These are phyloP conservation scores for Lobosporangium transversale DNA, from an alignment of 192 early-diverging fungal genomes.

Conservation along the genomic window DNA sequence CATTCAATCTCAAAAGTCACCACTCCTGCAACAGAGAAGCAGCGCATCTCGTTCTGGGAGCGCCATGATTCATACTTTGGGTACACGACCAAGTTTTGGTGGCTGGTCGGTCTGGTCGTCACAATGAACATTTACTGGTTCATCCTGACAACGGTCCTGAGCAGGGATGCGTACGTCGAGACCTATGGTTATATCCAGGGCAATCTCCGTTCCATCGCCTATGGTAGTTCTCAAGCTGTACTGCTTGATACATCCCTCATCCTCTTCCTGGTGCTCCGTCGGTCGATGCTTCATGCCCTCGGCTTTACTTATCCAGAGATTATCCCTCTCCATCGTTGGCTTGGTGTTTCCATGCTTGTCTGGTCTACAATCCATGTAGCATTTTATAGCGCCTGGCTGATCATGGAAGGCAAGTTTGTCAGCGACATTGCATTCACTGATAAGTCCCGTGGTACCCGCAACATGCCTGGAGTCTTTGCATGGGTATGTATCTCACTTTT, in stretches of 20 bases:
- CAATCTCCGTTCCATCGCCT: slow-evolving; percentile 20
- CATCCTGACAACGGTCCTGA: slow-evolving; percentile 13
- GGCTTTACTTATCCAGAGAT: slow-evolving; percentile 42
- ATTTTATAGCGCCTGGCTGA: slow-evolving; percentile 22
- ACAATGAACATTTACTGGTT: slow-evolving; percentile 47
- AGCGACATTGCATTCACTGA: slow-evolving; percentile 39
- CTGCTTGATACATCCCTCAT: slow-evolving; percentile 46
- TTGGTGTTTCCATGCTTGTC: slow-evolving; percentile 30
- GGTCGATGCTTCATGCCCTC: slow-evolving; percentile 43
- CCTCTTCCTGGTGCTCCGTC: slow-evolving; percentile 41
- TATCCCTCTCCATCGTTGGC: slow-evolving; percentile 45
- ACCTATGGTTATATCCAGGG: neutral
- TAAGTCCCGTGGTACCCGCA: slow-evolving; percentile 34
- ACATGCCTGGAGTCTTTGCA: slow-evolving; percentile 50
- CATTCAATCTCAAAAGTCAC: slow-evolving; percentile 44
- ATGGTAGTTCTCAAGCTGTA: slow-evolving; percentile 33
- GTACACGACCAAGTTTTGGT: slow-evolving; percentile 28
- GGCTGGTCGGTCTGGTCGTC: slow-evolving; percentile 1
- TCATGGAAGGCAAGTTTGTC: slow-evolving; percentile 10
- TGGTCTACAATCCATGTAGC: slow-evolving; percentile 31
- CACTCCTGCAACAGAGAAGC: slow-evolving; percentile 14
- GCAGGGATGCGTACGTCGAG: neutral
- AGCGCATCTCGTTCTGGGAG: slow-evolving; percentile 36
- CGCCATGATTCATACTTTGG: slow-evolving; percentile 44
- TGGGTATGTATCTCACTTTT: slow-evolving; percentile 21